A percentile compares a stretch with the other conserved stretches of the same genome.
These are phyloP conservation scores for Viola odorata DNA, from an alignment of 345 rosid genomes.

Conservation along the genomic window DNA sequence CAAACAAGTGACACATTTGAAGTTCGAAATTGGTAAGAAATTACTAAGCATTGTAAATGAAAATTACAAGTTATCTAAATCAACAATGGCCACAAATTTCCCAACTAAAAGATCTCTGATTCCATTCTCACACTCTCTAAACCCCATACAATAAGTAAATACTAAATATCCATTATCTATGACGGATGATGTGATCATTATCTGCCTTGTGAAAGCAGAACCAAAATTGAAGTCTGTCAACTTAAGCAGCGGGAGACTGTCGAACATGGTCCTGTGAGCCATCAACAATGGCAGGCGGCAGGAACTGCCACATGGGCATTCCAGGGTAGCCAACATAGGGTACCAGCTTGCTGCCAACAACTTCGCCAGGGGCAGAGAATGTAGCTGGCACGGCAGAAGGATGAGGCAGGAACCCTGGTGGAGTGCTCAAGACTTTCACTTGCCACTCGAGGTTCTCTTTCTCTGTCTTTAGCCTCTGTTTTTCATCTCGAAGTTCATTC, in stretches of 20 bases:
- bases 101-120: too few relatives aligned
- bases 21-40: too few relatives aligned
- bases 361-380: slow-evolving; percentile 19
- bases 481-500: slow-evolving; percentile 27
- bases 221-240: slow-evolving; percentile 3
- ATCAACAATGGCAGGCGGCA: slow-evolving; percentile 25
- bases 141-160: too few relatives aligned
- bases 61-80: too few relatives aligned
- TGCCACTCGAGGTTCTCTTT: slow-evolving; percentile 21
- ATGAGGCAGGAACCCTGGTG: slow-evolving; percentile 9
- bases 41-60: too few relatives aligned
- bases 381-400: slow-evolving; percentile 10
- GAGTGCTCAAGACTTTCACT: slow-evolving; percentile 7
- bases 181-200: too few relatives aligned
- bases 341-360: slow-evolving; percentile 16
- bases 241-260: slow-evolving; percentile 22
- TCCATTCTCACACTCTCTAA: too few relatives aligned
- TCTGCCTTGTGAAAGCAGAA: not conserved
- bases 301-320: slow-evolving; percentile 24
- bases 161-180: too few relatives aligned
- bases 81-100: too few relatives aligned
- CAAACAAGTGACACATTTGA: too few relatives aligned
- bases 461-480: slow-evolving; percentile 26
- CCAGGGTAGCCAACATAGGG: slow-evolving; percentile 27
- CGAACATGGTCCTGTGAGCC: slow-evolving; percentile 19